Percentiles rank a stretch among this genome's conserved stretches.
Conservation (phyloP, 306 rosid genomes). For the Quercus glauca region DNA sequence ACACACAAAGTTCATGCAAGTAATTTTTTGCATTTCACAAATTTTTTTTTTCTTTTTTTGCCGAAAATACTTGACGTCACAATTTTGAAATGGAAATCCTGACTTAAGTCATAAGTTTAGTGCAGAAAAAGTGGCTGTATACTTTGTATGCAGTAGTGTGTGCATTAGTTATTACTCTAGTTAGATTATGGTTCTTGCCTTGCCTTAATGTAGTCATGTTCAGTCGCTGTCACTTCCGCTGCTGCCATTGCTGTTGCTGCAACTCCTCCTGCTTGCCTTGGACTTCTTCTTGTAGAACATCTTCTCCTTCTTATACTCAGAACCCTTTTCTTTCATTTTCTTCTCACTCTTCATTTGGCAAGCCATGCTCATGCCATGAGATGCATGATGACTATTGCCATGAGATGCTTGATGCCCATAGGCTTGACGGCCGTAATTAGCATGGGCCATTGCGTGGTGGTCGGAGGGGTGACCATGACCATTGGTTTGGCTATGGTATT, state of each 20-base stretch:
- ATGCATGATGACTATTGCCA: neutral
- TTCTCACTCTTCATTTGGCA: neutral
- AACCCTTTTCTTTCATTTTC: neutral
- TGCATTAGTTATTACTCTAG: no score
- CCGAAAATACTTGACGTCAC: no score
- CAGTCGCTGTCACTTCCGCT: neutral
- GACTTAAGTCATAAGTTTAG: no score
- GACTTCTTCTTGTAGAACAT: neutral
- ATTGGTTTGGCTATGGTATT: slow-evolving; percentile 8
- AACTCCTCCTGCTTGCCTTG: slow-evolving; percentile 4
- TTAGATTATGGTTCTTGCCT: no score
- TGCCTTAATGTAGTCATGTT: neutral
- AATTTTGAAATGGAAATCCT: no score
- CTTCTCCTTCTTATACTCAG: slow-evolving; percentile 4
- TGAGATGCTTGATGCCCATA: neutral
- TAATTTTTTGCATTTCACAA: no score
- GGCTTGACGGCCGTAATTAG: neutral
- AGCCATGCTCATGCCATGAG: neutral
- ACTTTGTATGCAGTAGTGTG: no score
- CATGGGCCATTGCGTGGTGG: neutral
- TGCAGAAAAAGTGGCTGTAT: no score
- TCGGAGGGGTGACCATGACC: neutral
- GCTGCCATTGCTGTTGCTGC: neutral
- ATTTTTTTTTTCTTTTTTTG: no score
- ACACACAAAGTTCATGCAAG: no score